These are phyloP conservation scores for Cladosporium oxysporum DNA, from an alignment of 2,329 filamentous ascomycete species.

Conservation along the genomic window DNA sequence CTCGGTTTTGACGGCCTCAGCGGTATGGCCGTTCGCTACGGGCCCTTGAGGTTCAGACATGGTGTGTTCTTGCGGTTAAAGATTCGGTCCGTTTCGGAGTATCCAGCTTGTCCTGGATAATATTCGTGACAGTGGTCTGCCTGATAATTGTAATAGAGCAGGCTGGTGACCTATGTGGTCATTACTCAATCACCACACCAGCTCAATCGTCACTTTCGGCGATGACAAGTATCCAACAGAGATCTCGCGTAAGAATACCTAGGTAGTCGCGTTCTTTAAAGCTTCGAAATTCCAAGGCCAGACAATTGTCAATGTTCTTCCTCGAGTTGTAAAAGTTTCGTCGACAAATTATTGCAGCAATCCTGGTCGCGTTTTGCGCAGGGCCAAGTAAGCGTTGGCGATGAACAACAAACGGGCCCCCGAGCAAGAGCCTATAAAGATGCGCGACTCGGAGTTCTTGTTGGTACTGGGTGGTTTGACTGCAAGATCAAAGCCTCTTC, in stretches of 20 bases:
- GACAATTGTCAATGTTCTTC: background rate
- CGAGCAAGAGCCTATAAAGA: background rate
- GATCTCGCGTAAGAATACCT: background rate
- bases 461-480: background rate
- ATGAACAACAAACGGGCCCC: background rate
- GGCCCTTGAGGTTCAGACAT: conserved; percentile 7
- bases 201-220: background rate
- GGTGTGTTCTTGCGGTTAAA: background rate
- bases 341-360: background rate
- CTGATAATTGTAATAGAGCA: background rate
- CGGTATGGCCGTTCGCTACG: conserved; percentile 20
- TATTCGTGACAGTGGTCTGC: background rate
- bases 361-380: background rate
- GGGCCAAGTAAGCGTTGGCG: background rate
- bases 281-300: background rate
- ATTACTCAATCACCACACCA: background rate
- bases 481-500: background rate
- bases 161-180: background rate
- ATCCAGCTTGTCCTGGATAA: background rate
- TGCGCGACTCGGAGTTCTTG: background rate
- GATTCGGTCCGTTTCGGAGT: background rate
- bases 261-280: background rate
- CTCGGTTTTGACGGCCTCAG: conserved; percentile 11
- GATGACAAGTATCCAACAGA: background rate
- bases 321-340: background rate